Evolutionary conservation across 2,329 filamentous ascomycete genomes (phyloP).

Genomic region (Talaromyces sp.): DNA sequence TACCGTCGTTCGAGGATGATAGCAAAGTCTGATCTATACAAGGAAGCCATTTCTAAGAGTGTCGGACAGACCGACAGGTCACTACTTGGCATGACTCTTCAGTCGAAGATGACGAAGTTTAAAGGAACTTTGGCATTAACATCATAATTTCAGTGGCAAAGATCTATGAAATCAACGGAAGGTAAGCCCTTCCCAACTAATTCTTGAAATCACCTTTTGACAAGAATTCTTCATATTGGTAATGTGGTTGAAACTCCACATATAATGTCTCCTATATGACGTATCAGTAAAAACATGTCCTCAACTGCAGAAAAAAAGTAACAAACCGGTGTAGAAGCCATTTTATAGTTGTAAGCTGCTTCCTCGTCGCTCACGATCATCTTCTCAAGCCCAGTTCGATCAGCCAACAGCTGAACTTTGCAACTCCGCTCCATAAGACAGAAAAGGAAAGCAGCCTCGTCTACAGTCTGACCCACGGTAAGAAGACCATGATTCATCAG

Average conservation of each 20-base stretch:
- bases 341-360: constrained; percentile 9
- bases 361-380: constrained; percentile 12
- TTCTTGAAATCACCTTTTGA: constrained; percentile 17
- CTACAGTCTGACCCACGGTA: constrained; percentile 65
- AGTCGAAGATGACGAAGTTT: neutral
- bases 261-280: neutral
- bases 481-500: constrained; percentile 67
- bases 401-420: constrained; percentile 62
- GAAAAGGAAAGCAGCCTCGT: constrained; percentile 67
- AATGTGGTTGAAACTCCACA: constrained; percentile 13
- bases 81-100: neutral
- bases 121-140: neutral
- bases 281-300: neutral
- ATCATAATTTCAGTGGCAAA: neutral
- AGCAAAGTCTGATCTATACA: neutral
- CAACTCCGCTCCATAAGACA: constrained; percentile 60
- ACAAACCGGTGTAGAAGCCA: constrained; percentile 9
- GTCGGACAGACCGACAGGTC: neutral
- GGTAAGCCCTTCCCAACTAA: neutral
- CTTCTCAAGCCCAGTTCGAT: constrained; percentile 57
- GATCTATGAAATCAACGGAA: neutral
- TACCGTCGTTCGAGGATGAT: neutral
- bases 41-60: neutral
- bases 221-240: constrained; percentile 10
- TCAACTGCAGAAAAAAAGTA: neutral